Conservation (phyloP, 2,329 filamentous ascomycete genomes). For the Microdochium paspali region DNA sequence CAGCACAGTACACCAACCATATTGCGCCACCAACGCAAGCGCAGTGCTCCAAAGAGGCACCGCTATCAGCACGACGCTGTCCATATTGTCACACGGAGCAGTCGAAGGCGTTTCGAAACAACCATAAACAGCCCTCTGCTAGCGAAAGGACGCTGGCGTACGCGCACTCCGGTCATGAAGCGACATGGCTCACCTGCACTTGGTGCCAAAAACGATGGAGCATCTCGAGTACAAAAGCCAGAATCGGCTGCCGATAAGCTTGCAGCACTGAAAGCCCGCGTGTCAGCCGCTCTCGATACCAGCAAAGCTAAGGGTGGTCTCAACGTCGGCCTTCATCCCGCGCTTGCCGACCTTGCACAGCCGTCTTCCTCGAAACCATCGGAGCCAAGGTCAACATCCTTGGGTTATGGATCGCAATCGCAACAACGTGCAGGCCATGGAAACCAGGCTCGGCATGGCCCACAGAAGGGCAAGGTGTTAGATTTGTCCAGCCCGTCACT, state of each 20-base stretch:
- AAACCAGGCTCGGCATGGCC: constrained; percentile 18
- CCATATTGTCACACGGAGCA: no score
- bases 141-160: neutral
- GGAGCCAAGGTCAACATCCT: constrained; percentile 19
- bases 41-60: no score
- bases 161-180: constrained; percentile 31
- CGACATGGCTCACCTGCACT: constrained; percentile 40
- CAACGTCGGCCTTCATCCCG: constrained; percentile 66
- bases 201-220: constrained; percentile 45
- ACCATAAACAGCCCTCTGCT: no score
- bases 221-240: constrained; percentile 44
- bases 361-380: constrained; percentile 13
- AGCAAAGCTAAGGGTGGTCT: constrained; percentile 56
- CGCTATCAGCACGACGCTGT: no score
- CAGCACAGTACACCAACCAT: no score
- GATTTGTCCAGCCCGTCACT: constrained; percentile 15
- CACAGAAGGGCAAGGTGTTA: constrained; percentile 22
- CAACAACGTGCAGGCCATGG: constrained; percentile 22
- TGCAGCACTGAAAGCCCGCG: constrained; percentile 70
- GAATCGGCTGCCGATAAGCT: constrained; percentile 55
- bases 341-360: neutral
- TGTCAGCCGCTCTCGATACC: constrained; percentile 62
- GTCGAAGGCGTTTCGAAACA: no score
- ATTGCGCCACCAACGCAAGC: no score
- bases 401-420: constrained; percentile 9